Evolutionary conservation across 2,329 filamentous ascomycete species (phyloP).

Genomic region (Pyrenophora seminiperda): DNA sequence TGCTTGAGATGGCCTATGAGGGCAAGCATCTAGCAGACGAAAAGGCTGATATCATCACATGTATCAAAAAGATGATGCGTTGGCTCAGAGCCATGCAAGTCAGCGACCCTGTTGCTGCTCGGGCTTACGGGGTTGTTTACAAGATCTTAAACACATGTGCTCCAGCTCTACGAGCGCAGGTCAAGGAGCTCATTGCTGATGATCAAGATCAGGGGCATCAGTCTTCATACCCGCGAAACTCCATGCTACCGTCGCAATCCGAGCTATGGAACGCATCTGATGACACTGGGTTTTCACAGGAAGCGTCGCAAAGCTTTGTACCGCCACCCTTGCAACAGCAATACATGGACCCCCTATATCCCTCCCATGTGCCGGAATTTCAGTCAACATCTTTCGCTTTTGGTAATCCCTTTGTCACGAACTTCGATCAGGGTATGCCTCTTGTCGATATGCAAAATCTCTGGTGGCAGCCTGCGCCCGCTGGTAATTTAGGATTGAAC

Average conservation of each 20-base stretch:
- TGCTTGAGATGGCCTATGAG: slow-evolving; percentile 46
- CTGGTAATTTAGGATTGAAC: background rate
- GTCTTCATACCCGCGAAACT: background rate
- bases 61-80: slow-evolving; percentile 41
- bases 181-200: slow-evolving; percentile 18
- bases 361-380: background rate
- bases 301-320: background rate
- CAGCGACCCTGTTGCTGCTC: slow-evolving; percentile 36
- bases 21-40: slow-evolving; percentile 33
- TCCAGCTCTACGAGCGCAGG: slow-evolving; percentile 18
- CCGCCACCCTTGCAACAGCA: background rate
- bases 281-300: background rate
- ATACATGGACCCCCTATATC: background rate
- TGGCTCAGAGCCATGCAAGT: slow-evolving; percentile 43
- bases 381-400: slow-evolving; percentile 10
- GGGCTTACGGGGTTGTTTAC: slow-evolving; percentile 33
- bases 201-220: background rate
- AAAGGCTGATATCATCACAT: slow-evolving; percentile 29
- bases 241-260: background rate
- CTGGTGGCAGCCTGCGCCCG: slow-evolving; percentile 10
- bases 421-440: slow-evolving; percentile 25
- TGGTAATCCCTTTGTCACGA: slow-evolving; percentile 31
- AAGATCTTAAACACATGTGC: slow-evolving; percentile 23
- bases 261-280: background rate
- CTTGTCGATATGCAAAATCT: slow-evolving; percentile 20